phyloP scores from a whole-genome alignment of 306 rosid genomes.

The Purshia tridentata region DNA sequence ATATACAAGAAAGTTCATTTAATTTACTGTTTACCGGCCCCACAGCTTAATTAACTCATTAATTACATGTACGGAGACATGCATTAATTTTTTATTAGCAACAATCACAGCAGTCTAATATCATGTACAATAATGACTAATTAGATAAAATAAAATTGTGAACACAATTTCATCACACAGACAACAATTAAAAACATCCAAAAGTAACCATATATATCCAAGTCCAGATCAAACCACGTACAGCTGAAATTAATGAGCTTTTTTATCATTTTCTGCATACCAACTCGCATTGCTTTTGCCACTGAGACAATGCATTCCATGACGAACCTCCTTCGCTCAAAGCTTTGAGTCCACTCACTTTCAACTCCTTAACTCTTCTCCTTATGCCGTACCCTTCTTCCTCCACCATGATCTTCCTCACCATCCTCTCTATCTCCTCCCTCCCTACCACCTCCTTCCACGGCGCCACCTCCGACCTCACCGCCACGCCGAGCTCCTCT shows the following conservation, averaged over 20 bases:
- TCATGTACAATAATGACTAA: no score
- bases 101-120: no score
- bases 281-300: slow-evolving; percentile 4
- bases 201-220: no score
- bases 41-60: no score
- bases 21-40: no score
- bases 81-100: no score
- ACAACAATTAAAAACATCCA: no score
- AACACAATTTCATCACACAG: no score
- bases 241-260: neutral
- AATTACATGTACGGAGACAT: no score
- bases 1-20: no score
- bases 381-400: slow-evolving; percentile 29
- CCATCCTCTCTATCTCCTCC: slow-evolving; percentile 36
- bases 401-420: slow-evolving; percentile 49
- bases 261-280: neutral
- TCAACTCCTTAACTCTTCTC: slow-evolving; percentile 23
- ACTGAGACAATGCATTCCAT: slow-evolving; percentile 24
- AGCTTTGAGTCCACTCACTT: slow-evolving; percentile 29
- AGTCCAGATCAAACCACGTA: no score
- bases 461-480: slow-evolving; percentile 16
- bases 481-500: slow-evolving; percentile 43
- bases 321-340: slow-evolving; percentile 37
- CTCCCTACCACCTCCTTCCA: slow-evolving; percentile 19
- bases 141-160: no score